Evolutionary conservation across 495 filamentous ascomycete species (phyloP).

Genomic region (Podospora appendiculata): DNA sequence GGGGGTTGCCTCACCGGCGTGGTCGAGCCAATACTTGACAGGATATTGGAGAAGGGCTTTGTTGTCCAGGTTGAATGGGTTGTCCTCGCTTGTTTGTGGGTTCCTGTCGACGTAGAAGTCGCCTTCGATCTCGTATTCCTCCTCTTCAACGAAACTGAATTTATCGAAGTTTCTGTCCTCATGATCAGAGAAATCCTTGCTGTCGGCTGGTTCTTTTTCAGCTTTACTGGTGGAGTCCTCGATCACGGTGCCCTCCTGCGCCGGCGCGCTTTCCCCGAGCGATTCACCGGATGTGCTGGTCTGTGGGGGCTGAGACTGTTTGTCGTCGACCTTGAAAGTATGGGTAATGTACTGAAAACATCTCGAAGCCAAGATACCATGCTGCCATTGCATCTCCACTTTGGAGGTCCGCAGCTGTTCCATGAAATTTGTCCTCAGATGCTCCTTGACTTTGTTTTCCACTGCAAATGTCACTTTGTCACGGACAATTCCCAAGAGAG

Average conservation of each 20-base stretch:
- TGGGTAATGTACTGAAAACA: constrained; percentile 9
- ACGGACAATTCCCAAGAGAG: constrained; percentile 24
- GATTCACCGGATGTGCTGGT: no score
- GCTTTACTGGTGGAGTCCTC: background rate
- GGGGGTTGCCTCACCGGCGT: constrained; percentile 27
- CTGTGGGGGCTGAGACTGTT: no score
- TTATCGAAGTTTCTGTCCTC: no score
- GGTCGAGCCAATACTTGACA: constrained; percentile 30
- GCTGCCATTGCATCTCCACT: constrained; percentile 32
- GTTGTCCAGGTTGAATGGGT: background rate
- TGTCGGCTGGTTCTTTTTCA: background rate
- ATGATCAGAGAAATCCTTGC: no score
- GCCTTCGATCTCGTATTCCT: background rate
- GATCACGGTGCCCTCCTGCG: background rate
- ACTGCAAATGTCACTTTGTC: constrained; percentile 4
- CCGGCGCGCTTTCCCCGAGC: background rate
- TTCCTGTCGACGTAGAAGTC: background rate
- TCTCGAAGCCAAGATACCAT: constrained; percentile 27
- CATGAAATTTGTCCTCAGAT: constrained; percentile 3
- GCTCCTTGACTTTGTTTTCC: background rate
- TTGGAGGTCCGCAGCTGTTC: constrained; percentile 22
- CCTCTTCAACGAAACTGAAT: no score
- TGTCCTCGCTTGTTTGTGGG: background rate
- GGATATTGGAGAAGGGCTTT: constrained; percentile 15
- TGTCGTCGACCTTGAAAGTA: no score